A percentile compares a stretch with the other conserved stretches of the same genome.
phyloP scores from a whole-genome alignment of 148 eudicot species.

The Hydrangea macrophylla region DNA sequence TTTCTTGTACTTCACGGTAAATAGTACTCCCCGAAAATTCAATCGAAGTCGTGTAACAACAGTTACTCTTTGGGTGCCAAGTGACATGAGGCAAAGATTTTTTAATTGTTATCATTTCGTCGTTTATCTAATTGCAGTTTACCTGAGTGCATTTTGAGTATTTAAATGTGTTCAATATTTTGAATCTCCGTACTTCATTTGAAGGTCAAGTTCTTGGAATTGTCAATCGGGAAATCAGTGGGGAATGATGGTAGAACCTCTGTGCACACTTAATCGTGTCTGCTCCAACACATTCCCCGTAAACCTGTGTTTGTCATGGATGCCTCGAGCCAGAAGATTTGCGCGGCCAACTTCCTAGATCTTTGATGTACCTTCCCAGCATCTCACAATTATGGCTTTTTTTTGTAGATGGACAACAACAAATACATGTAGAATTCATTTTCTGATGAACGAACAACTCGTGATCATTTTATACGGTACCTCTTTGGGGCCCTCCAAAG shows the following conservation, averaged over 20 bases:
- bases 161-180: not conserved
- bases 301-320: not conserved
- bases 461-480: not conserved
- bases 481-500: not conserved
- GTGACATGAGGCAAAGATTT: not conserved
- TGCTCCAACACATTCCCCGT: not conserved
- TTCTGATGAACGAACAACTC: not conserved
- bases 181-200: not conserved
- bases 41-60: not conserved
- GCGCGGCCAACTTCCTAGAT: not conserved
- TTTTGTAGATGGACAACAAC: not conserved
- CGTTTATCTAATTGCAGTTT: not conserved
- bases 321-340: not conserved
- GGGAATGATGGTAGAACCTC: not conserved
- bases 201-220: not conserved
- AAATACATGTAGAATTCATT: not conserved
- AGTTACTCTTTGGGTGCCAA: not conserved
- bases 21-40: too few relatives aligned
- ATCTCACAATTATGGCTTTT: not conserved
- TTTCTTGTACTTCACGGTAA: not conserved
- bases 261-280: not conserved
- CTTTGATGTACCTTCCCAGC: not conserved
- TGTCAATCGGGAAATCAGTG: not conserved
- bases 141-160: not conserved
- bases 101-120: not conserved